Evolutionary conservation across 2,329 filamentous ascomycete species (phyloP), one percentile per base, ranked within the genome.

Genomic region (Claviceps pusilla): DNA sequence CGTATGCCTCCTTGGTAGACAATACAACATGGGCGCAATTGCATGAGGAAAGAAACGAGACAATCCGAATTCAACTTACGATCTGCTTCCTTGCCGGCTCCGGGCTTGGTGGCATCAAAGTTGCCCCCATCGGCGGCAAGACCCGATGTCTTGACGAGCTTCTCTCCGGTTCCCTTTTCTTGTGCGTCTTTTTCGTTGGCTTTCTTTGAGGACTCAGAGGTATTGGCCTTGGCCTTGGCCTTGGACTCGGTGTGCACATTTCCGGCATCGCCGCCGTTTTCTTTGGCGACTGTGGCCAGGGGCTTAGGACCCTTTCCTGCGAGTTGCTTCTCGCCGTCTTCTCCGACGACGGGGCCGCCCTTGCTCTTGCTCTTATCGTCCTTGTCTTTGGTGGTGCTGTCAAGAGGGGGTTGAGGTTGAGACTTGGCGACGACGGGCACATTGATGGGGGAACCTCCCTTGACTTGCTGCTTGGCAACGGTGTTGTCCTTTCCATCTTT

Each of bases 81-180:
- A 59, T 84, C 81, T 57, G 83, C 83, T 65, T 87, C 84, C 41
- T 67, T 70, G 3, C 81, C 82, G 11, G 84, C 84, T 11, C 83
- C 83, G 0, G 82, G 76, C 56, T 76, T 76, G 7, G 75, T 69
- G 4, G 78, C 81, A 60, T 86, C 83, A 62, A 86, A 85, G 60
- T 86, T 74, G 6, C 83, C 83, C 0, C 83, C 83, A 43, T 87
- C 82, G 16, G 81, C 79, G 39, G 71, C 68, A 33, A 85, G 64
- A 0, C 83, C 83, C 0, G 73, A 75, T 28, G 74, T 76, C 66
- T 76, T 78, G 58, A 83, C 73, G 56, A 77, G 77, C 60, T 77
- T 62, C 64, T 80, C 76, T 7, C 79, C 79, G 0, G 76, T 80
- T 1, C 74, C 76, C 57, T 74, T 68, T 11, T 58, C 59, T 24